Conservation (phyloP, 441 rosid genomes). For the Pelargonium exstipulatum region DNA sequence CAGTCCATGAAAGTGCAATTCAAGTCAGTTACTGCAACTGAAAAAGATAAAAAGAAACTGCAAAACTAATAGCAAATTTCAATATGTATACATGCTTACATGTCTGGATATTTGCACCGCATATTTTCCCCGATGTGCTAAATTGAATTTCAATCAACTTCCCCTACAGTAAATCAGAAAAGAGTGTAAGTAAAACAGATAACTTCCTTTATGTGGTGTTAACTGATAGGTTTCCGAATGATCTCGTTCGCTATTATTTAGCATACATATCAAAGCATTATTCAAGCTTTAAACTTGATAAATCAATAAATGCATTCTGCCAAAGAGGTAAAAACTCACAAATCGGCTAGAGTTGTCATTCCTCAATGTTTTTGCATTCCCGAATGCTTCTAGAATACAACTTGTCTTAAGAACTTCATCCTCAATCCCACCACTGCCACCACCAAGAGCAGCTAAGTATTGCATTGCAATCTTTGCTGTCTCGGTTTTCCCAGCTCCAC, state of each 20-base stretch:
- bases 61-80: slow-evolving; percentile 12
- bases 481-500: slow-evolving; percentile 99
- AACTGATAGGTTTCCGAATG: background rate
- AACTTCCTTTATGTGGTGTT: background rate
- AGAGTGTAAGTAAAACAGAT: slow-evolving; percentile 8
- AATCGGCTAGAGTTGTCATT: slow-evolving; percentile 94
- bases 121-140: slow-evolving; percentile 68
- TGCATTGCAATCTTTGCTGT: slow-evolving; percentile 89
- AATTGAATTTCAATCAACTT: slow-evolving; percentile 86
- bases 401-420: slow-evolving; percentile 60
- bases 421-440: slow-evolving; percentile 70
- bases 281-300: background rate
- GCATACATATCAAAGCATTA: slow-evolving; percentile 1
- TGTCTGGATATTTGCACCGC: slow-evolving; percentile 80
- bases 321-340: slow-evolving; percentile 42
- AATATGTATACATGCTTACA: slow-evolving; percentile 47
- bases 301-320: background rate
- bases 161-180: slow-evolving; percentile 46
- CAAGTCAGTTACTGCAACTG: slow-evolving; percentile 32
- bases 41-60: slow-evolving; percentile 9
- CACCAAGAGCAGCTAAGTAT: slow-evolving; percentile 83
- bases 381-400: slow-evolving; percentile 93
- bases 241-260: too few species aligned
- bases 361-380: slow-evolving; percentile 90
- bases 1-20: slow-evolving; percentile 18